Conservation (phyloP, 176 grass and related monocot species). For the Guadua angustifolia region DNA sequence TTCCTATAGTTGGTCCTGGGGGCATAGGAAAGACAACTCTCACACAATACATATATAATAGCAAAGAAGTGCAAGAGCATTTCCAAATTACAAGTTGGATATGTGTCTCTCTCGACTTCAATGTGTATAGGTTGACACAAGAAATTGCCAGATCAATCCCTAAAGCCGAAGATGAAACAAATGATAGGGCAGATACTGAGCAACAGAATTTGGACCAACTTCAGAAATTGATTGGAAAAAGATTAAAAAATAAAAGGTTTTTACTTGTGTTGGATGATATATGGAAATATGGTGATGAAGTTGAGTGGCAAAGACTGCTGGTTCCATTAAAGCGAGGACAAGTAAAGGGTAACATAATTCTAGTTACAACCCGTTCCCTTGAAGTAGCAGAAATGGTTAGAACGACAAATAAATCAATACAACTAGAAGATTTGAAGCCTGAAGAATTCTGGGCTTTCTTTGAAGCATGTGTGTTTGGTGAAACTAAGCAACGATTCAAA, state of each 20-base stretch:
- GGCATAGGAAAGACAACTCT: slow-evolving; percentile 62
- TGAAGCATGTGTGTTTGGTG: neutral
- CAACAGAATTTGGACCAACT: too few species aligned
- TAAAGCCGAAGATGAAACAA: neutral
- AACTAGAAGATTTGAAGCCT: neutral
- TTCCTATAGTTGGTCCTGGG: slow-evolving; percentile 50
- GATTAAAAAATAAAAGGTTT: neutral
- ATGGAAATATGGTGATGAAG: neutral
- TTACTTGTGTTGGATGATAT: slow-evolving; percentile 51
- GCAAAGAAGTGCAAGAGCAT: neutral
- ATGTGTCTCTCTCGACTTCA: slow-evolving; percentile 40
- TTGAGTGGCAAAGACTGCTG: slow-evolving; percentile 20
- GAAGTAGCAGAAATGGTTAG: neutral
- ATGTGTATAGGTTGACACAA: neutral
- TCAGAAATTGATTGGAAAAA: neutral
- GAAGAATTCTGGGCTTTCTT: slow-evolving; percentile 15
- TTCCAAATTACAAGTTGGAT: slow-evolving; percentile 40
- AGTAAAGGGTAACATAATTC: slow-evolving; percentile 12
- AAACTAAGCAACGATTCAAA: accelerated
- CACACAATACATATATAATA: slow-evolving; percentile 28
- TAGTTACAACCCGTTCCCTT: slow-evolving; percentile 31
- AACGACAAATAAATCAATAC: neutral
- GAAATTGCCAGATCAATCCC: neutral
- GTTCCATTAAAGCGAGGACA: neutral
- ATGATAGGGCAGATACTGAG: neutral